Evolutionary conservation across 805 yeast genomes (phyloP).

Genomic region (Saccharomycodes ludwigii): DNA sequence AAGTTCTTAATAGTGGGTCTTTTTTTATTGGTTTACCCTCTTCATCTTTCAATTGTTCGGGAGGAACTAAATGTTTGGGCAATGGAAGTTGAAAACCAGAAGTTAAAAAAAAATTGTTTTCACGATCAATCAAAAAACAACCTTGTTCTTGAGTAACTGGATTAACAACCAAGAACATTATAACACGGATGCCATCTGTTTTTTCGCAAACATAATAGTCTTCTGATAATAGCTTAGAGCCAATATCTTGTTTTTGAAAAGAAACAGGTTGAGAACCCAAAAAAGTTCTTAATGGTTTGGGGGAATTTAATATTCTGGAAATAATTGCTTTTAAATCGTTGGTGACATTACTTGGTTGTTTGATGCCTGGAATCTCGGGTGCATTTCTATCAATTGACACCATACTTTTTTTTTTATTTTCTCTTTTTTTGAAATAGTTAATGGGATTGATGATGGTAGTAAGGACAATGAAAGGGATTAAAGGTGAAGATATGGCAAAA

Average conservation of each 20-base stretch:
- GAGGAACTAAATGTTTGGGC: slow-evolving; percentile 13
- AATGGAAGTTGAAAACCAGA: slow-evolving; percentile 78
- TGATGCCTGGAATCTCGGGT: slow-evolving; percentile 79
- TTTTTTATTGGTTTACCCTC: too few species aligned
- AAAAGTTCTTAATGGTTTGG: slow-evolving; percentile 37
- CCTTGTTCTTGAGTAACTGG: slow-evolving; percentile 76
- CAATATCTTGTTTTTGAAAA: slow-evolving; percentile 63
- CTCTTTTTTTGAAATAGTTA: too few species aligned
- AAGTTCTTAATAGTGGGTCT: slow-evolving; percentile 28
- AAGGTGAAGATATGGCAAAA: too few species aligned
- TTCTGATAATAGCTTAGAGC: slow-evolving; percentile 43
- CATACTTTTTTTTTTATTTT: neutral
- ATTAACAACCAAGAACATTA: slow-evolving; percentile 50
- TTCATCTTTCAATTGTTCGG: too few species aligned
- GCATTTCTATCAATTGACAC: slow-evolving; percentile 32
- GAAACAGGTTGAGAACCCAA: slow-evolving; percentile 97
- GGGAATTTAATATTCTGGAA: slow-evolving; percentile 45
- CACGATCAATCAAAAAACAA: slow-evolving; percentile 78
- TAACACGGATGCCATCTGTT: slow-evolving; percentile 82
- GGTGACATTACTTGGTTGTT: slow-evolving; percentile 61
- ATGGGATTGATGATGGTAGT: too few species aligned
- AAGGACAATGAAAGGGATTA: too few species aligned
- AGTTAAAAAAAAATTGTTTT: slow-evolving; percentile 71
- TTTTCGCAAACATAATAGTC: slow-evolving; percentile 95
- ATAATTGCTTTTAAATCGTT: slow-evolving; percentile 57